A percentile compares a stretch with the other conserved stretches of the same genome.
Conservation (phyloP, 1,139 yeast genomes). For the Suhomyces bokatorum region DNA sequence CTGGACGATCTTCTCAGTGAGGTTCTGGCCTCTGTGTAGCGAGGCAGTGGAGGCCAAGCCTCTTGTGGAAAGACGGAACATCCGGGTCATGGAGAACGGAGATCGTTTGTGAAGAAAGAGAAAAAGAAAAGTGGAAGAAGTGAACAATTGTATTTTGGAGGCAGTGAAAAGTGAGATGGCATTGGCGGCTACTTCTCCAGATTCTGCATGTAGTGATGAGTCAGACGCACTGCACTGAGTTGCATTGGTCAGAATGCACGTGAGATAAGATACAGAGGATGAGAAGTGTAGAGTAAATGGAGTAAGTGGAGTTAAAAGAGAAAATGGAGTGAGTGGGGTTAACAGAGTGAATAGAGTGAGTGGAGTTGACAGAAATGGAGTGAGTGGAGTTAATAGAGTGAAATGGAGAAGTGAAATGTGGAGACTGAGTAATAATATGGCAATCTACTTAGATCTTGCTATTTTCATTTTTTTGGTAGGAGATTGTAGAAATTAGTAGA, state of each 20-base stretch:
- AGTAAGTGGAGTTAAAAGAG: neutral
- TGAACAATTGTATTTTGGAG: neutral
- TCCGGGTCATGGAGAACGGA: constrained; percentile 1
- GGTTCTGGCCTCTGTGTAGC: constrained; percentile 60
- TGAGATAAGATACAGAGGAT: neutral
- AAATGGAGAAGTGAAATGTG: too few relatives aligned
- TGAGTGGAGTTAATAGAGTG: too few relatives aligned
- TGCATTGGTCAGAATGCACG: constrained; percentile 24
- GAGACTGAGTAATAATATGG: too few relatives aligned
- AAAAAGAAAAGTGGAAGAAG: neutral
- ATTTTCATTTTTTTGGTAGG: too few relatives aligned
- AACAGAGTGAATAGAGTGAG: neutral
- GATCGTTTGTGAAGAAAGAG: neutral
- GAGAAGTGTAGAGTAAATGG: neutral
- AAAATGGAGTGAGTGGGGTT: too few relatives aligned
- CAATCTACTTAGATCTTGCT: too few relatives aligned
- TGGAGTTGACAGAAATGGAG: too few relatives aligned
- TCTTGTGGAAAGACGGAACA: constrained; percentile 6
- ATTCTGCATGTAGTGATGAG: constrained; percentile 22
- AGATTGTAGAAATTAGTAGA: too few relatives aligned
- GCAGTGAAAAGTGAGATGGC: constrained; percentile 1
- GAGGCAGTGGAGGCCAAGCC: constrained; percentile 11
- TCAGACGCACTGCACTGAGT: constrained; percentile 25
- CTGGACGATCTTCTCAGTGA: constrained; percentile 95
- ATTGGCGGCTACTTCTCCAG: constrained; percentile 5